Base-by-base conservation (phyloP, 768 basidiomycete genomes). In the Lactarius deliciosus region DNA sequence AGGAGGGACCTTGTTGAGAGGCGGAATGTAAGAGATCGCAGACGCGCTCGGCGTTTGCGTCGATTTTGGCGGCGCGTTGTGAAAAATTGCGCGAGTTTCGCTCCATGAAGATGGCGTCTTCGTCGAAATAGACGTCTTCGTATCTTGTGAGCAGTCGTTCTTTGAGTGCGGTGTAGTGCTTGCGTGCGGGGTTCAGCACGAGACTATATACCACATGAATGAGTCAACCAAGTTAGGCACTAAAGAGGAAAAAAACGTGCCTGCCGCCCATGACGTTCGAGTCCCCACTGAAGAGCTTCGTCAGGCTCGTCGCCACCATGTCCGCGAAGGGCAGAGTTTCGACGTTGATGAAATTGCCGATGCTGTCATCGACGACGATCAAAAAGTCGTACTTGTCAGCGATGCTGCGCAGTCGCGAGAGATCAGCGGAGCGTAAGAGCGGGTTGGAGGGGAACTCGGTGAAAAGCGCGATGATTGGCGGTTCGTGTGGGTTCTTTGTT, bases 211-310 rank as follows among this genome's bases (percentile, higher is more conserved):
- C 96, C 98, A 71, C 1, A 40, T 50, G 36, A 5, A 25, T 16
- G n/a, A 15, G 18, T 32, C 41, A 30, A 25, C 38, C 50, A 41
- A 15, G 53, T 20, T 36, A 28, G 45, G n/a, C 22, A 10, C 10
- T 13, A 22, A 15, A 22, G 32, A 9, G 25, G 41, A 43, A 60
- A 32, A 32, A 8, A 32, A 79, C 84, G 60, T 72, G 96, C 96
- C 92, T 92, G 74, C 96, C 96, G 54, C 96, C 96, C 96, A 98
- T 98, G 60, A 96, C 94, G 73, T 99, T 98, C 45, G 88, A 85
- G 62, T 92, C 89, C 1, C 96, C 96, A 69, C 93, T 95, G 79
- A 99, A 98, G 34, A 98, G 82, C 80, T 98, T 98, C 22, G 91
- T 89, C 73, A 98, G 77, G 78, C 94, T 96, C 72, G 92, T 94